These are phyloP conservation scores for Ophiobolus disseminans DNA, from an alignment of 2,329 filamentous ascomycete genomes.

Conservation along the genomic window DNA sequence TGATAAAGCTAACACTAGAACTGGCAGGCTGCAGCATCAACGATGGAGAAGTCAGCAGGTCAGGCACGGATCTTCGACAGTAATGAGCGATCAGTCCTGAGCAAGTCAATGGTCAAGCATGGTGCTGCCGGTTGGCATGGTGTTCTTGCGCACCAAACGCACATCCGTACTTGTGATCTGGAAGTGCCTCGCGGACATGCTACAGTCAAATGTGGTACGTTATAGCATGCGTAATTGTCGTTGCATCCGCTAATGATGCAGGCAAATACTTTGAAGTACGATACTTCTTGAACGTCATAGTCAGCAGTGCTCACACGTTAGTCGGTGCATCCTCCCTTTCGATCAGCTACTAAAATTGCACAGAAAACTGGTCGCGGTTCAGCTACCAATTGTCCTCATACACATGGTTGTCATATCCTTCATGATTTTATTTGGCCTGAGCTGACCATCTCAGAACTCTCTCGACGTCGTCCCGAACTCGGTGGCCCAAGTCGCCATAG, in stretches of 20 bases:
- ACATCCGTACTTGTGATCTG: conserved; percentile 58
- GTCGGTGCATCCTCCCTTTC: conserved; percentile 9
- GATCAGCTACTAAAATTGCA: conserved; percentile 21
- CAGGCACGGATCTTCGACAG: conserved; percentile 62
- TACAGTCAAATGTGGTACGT: conserved; percentile 58
- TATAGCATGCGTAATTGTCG: not conserved
- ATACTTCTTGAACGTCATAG: conserved; percentile 61
- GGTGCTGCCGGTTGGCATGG: conserved; percentile 57
- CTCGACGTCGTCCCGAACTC: conserved; percentile 64
- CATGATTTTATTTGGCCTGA: not conserved
- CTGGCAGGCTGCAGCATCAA: conserved; percentile 55
- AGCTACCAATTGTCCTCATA: conserved; percentile 63
- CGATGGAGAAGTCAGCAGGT: conserved; percentile 56
- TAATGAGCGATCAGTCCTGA: conserved; percentile 58
- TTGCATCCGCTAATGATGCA: conserved; percentile 20
- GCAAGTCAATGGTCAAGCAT: conserved; percentile 52
- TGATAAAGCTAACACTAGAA: conserved; percentile 24
- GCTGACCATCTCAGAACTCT: conserved; percentile 51
- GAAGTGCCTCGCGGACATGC: conserved; percentile 60
- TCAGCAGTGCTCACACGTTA: conserved; percentile 54
- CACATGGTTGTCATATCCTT: conserved; percentile 55
- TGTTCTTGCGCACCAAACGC: conserved; percentile 54
- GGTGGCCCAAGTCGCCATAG: conserved; percentile 62
- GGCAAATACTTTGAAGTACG: conserved; percentile 64
- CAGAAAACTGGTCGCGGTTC: conserved; percentile 60